A percentile compares a stretch with the other conserved stretches of the same genome.
Evolutionary conservation across 2,329 filamentous ascomycete genomes (phyloP).

Genomic region (Apiospora sp.): DNA sequence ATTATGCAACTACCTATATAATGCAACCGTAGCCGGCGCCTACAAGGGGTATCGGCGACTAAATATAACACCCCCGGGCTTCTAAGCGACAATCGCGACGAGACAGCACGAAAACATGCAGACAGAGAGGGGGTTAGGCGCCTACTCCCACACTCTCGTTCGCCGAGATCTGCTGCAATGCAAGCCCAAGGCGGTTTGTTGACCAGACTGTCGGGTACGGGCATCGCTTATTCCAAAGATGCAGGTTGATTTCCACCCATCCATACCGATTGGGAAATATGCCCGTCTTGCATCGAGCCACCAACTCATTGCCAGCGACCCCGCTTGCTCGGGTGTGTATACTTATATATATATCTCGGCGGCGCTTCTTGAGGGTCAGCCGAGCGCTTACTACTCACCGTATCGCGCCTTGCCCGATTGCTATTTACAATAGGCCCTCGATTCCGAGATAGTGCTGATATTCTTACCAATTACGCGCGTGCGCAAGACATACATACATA

Average conservation of each 20-base stretch:
- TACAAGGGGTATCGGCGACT: neutral
- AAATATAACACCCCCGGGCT: neutral
- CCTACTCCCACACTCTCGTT: neutral
- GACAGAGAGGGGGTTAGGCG: neutral
- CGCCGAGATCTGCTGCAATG: neutral
- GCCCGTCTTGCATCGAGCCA: neutral
- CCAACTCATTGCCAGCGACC: neutral
- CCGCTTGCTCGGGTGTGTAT: neutral
- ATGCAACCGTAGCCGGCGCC: neutral
- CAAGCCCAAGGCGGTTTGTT: neutral
- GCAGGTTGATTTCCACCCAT: neutral
- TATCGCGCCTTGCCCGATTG: neutral
- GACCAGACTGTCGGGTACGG: slow-evolving; percentile 8
- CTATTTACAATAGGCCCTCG: neutral
- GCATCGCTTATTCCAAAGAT: neutral
- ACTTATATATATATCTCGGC: neutral
- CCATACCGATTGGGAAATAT: neutral
- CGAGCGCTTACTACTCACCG: neutral
- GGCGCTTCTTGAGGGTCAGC: neutral
- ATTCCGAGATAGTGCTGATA: neutral
- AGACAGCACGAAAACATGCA: neutral
- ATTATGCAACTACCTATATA: neutral
- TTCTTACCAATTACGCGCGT: neutral
- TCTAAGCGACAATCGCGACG: neutral
- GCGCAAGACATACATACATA: neutral